These are phyloP conservation scores for Pestalotiopsis sp. DNA, from an alignment of 2,329 filamentous ascomycete genomes.

Conservation along the genomic window DNA sequence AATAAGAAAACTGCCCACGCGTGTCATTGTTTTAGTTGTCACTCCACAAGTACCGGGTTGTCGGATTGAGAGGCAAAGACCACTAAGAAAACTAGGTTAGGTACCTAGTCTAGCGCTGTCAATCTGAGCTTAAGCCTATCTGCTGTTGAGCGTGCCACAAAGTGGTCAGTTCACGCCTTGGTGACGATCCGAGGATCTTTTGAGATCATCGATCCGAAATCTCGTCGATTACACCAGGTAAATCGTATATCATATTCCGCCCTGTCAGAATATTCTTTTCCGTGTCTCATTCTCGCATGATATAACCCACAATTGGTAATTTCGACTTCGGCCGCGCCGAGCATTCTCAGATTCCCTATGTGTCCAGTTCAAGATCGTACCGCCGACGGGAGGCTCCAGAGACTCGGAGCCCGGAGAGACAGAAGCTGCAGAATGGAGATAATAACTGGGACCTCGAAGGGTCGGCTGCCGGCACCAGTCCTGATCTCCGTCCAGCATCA, in stretches of 20 bases:
- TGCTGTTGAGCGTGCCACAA: neutral
- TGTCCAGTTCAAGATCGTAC: neutral
- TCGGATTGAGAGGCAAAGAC: neutral
- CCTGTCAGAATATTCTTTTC: neutral
- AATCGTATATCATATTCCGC: neutral
- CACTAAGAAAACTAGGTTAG: neutral
- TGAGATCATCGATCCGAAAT: neutral
- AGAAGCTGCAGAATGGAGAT: neutral
- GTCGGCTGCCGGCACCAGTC: neutral
- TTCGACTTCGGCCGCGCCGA: neutral
- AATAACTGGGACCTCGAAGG: neutral
- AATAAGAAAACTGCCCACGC: neutral
- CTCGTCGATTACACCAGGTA: neutral
- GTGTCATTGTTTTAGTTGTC: neutral
- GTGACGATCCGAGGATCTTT: slow-evolving; percentile 5
- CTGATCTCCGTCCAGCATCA: slow-evolving; percentile 5
- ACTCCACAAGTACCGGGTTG: neutral
- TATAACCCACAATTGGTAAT: neutral
- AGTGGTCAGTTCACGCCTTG: slow-evolving; percentile 9
- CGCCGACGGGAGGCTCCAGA: neutral
- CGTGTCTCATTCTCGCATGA: neutral
- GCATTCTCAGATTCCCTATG: neutral
- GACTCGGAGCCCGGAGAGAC: neutral
- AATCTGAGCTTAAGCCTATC: slow-evolving; percentile 5
- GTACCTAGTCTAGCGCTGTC: slow-evolving; percentile 8